Evolutionary conservation across 306 rosid species (phyloP), one percentile per base, ranked within the genome.

Genomic region (Macrotyloma uniflorum): DNA sequence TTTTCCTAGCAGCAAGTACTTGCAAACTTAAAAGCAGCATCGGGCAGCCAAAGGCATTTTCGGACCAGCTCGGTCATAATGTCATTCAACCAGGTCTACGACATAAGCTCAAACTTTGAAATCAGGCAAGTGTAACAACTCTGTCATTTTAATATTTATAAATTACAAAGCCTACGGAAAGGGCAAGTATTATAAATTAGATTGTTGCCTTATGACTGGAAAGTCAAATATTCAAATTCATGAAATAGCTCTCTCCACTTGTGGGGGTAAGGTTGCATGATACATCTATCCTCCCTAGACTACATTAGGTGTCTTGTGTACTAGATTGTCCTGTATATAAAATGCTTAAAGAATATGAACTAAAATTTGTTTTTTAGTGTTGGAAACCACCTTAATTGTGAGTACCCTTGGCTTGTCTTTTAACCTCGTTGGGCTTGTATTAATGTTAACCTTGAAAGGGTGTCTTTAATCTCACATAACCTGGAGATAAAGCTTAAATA

Each of bases 1-100:
- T 54, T 70, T 61, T 51, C 74, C 62, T n/a, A 62, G 33, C 68
- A 28, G 13, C 40, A 47, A 16, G 42, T 30, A 69, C 50, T 51
- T 76, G 64, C 50, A 38, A 38, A 70, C 33, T 26, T 70, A 10
- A 50, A 70, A 16, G 33, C 32, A 70, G 42, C 36, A 23, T 35
- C 42, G 15, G 72, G 49, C 70, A 46, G 40, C 38, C 55, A 67
- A 67, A 67, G 76, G 22, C 35, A 15, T 26, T 61, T 53, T 22
- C 8, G 22, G 4, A 43, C 59, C 9, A 32, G 38, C 36, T n/a
- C 10, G n/a, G 72, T 9, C 53, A 62, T 70, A 47, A 50, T 62
- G 26, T 49, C 61, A 49, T 36, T 70, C 43, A 61, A 65, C 61
- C 43, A 30, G 35, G 54, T 11, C 14, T 13, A 46, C 9, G 54